These are phyloP conservation scores for Heliamphora pulchella DNA, from an alignment of 179 eudicot genomes.

Conservation along the genomic window DNA sequence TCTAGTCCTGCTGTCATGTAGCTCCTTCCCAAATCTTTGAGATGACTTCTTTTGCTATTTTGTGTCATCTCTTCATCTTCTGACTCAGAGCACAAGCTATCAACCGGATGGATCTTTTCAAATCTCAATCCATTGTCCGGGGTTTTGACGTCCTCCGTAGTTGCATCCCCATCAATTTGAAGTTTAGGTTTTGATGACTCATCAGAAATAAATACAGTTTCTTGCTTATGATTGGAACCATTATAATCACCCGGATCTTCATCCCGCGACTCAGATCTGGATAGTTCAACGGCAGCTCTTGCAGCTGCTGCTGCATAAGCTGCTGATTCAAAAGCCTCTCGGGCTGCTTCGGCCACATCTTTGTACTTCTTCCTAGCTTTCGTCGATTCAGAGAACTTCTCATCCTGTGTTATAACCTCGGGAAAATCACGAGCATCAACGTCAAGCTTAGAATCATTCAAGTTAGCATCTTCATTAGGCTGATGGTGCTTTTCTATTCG, in stretches of 20 bases:
- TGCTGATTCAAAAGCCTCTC: slow-evolving; percentile 17
- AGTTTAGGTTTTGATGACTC: slow-evolving; percentile 10
- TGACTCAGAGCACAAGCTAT: slow-evolving; percentile 15
- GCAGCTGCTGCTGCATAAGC: slow-evolving; percentile 22
- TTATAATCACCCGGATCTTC: neutral
- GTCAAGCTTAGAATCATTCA: neutral
- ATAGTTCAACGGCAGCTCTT: slow-evolving; percentile 15
- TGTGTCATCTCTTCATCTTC: neutral
- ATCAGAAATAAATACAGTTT: neutral
- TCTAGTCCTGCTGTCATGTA: neutral
- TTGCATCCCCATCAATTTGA: slow-evolving; percentile 5
- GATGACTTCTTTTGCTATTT: neutral
- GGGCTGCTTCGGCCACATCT: slow-evolving; percentile 16
- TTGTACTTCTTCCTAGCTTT: slow-evolving; percentile 13
- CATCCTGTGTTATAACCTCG: neutral
- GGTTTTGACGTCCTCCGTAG: neutral
- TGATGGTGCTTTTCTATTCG: slow-evolving; percentile 9
- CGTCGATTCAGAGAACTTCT: slow-evolving; percentile 11
- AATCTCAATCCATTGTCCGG: neutral
- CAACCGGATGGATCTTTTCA: neutral
- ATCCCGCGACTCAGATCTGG: slow-evolving; percentile 13
- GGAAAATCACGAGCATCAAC: neutral
- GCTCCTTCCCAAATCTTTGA: slow-evolving; percentile 2
- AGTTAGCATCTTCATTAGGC: slow-evolving; percentile 5
- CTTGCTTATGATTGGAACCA: slow-evolving; percentile 7